Evolutionary conservation across 2,329 filamentous ascomycete genomes (phyloP).

Genomic region (Fusarium beomiforme): DNA sequence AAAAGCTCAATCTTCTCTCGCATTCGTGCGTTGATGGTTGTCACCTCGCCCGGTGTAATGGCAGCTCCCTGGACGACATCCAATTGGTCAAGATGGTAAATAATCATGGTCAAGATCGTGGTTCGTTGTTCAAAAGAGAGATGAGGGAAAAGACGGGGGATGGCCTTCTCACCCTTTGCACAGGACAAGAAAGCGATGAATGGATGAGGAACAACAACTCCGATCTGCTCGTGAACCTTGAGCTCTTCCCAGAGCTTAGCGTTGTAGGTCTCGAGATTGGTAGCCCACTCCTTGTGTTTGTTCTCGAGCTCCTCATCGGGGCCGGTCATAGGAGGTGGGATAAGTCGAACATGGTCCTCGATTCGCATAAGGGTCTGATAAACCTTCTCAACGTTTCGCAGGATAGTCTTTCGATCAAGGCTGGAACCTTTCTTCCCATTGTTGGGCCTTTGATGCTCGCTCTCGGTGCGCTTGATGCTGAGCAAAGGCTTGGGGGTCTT

Average conservation of each 20-base stretch:
- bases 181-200: conserved; percentile 97
- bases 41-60: conserved; percentile 77
- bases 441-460: conserved; percentile 64
- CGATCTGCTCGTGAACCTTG: conserved; percentile 93
- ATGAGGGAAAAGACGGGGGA: conserved; percentile 93
- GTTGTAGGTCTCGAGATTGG: conserved; percentile 72
- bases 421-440: conserved; percentile 61
- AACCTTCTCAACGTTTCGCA: conserved; percentile 88
- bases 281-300: conserved; percentile 78
- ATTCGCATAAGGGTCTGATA: conserved; percentile 91
- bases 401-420: conserved; percentile 81
- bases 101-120: conserved; percentile 94
- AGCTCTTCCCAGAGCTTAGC: conserved; percentile 84
- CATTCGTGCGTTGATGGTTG: conserved; percentile 75
- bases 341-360: conserved; percentile 88
- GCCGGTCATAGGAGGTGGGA: conserved; percentile 72
- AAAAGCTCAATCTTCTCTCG: conserved; percentile 95
- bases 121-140: conserved; percentile 92
- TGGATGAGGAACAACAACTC: conserved; percentile 79
- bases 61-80: conserved; percentile 88
- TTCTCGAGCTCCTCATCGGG: conserved; percentile 74
- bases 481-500: conserved; percentile 96
- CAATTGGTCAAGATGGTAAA: conserved; percentile 90
- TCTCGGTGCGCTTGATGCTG: conserved; percentile 91
- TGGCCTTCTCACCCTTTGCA: conserved; percentile 94